Conservation (phyloP, 1,284 basidiomycete species). For the Retiboletus flavoniger region DNA sequence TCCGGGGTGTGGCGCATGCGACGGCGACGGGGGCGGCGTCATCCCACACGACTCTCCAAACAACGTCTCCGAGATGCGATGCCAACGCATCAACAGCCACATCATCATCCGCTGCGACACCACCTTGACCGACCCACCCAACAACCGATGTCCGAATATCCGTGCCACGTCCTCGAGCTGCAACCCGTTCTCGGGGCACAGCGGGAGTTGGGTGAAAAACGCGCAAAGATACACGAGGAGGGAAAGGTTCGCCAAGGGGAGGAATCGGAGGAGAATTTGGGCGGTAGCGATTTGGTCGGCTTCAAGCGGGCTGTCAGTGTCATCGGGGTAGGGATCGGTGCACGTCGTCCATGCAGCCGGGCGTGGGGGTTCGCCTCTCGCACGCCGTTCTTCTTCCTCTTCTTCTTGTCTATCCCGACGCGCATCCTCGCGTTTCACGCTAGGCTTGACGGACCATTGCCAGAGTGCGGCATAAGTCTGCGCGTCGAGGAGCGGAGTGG, state of each 20-base stretch:
- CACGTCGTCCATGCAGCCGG: conserved; percentile 2
- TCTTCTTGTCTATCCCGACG: conserved; percentile 24
- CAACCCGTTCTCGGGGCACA: conserved; percentile 34
- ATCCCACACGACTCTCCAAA: conserved; percentile 30
- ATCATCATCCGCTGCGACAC: conserved; percentile 34
- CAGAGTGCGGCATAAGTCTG: conserved; percentile 48
- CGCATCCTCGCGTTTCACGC: conserved; percentile 36
- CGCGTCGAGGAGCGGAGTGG: conserved; percentile 48
- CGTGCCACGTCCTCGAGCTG: conserved; percentile 34
- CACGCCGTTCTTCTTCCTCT: conserved; percentile 29
- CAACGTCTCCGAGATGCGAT: conserved; percentile 26
- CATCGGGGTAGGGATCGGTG: conserved; percentile 11
- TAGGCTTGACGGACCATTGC: conserved; percentile 50
- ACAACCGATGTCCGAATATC: conserved; percentile 30
- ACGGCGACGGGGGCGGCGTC: conserved; percentile 17
- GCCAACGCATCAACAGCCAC: conserved; percentile 31
- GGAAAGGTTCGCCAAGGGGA: conserved; percentile 56
- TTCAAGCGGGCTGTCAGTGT: conserved; percentile 28
- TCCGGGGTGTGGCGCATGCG: neutral
- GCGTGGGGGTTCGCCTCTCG: conserved; percentile 18
- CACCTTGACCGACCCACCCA: conserved; percentile 25
- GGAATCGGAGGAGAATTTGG: conserved; percentile 57
- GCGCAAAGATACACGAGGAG: conserved; percentile 62
- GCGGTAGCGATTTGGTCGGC: conserved; percentile 42
- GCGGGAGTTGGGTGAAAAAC: conserved; percentile 48